phyloP scores from a whole-genome alignment of 345 rosid genomes.

The Anastatica hierochuntica region DNA sequence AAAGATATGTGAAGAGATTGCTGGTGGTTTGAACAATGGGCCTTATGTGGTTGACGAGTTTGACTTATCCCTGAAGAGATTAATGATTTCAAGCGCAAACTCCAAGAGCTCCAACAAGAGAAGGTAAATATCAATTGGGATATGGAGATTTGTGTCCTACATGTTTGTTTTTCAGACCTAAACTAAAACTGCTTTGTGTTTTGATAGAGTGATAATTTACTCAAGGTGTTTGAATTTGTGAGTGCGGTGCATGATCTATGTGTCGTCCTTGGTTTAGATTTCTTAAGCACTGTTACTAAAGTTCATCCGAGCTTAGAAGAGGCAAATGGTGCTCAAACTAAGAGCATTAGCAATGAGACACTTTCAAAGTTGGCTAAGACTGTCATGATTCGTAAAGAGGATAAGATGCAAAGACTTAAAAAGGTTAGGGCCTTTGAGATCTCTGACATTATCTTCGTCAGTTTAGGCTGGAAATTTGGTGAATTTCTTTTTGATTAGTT shows the following conservation, averaged over 20 bases:
- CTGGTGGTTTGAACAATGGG: conserved; percentile 48
- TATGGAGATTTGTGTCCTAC: not conserved
- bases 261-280: conserved; percentile 83
- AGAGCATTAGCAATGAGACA: conserved; percentile 92
- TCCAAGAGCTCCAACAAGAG: conserved; percentile 89
- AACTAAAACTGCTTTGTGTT: conserved; percentile 19
- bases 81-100: conserved; percentile 62
- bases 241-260: conserved; percentile 94
- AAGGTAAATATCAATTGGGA: conserved; percentile 36
- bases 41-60: conserved; percentile 70
- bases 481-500: no score
- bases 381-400: conserved; percentile 66
- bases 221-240: conserved; percentile 80
- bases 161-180: not conserved
- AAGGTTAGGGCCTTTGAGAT: conserved; percentile 38
- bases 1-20: conserved; percentile 77
- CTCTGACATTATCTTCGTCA: not conserved
- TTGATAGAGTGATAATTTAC: conserved; percentile 73
- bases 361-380: conserved; percentile 69
- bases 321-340: conserved; percentile 46
- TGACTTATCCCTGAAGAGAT: conserved; percentile 70
- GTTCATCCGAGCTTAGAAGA: conserved; percentile 97
- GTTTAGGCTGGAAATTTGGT: not conserved
- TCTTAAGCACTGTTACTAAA: conserved; percentile 63
- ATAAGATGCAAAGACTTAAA: conserved; percentile 77